Percentiles rank a stretch among this genome's conserved stretches.
These are phyloP conservation scores for Quercus rubra DNA, from an alignment of 306 rosid species.

Conservation along the genomic window DNA sequence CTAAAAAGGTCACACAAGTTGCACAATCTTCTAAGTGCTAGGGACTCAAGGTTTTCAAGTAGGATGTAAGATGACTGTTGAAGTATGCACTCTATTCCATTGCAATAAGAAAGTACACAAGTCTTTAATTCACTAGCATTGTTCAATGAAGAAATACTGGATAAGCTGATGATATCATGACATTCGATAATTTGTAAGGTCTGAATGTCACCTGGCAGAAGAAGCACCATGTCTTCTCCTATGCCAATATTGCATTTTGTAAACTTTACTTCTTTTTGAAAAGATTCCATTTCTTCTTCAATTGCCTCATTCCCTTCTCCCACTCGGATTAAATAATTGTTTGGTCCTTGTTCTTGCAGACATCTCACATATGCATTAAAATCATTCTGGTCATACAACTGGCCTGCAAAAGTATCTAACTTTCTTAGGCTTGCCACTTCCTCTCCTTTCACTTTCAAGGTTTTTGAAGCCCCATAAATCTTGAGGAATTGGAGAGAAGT, in stretches of 20 bases:
- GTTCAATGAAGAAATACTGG: neutral
- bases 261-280: neutral
- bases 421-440: conserved; percentile 7
- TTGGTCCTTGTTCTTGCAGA: neutral
- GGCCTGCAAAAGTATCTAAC: conserved; percentile 5
- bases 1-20: neutral
- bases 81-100: neutral
- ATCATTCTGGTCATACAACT: neutral
- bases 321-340: neutral
- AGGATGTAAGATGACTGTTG: neutral
- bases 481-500: conserved; percentile 7
- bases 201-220: neutral
- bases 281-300: conserved; percentile 6
- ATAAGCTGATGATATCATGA: neutral
- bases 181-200: neutral
- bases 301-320: neutral
- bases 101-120: neutral
- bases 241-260: neutral
- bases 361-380: neutral
- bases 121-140: neutral
- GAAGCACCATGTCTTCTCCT: neutral
- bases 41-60: neutral
- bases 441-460: neutral
- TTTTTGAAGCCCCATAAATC: neutral
- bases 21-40: accelerated